Evolutionary conservation across 495 filamentous ascomycete genomes (phyloP).

Genomic region (Annulohypoxylon nitens): DNA sequence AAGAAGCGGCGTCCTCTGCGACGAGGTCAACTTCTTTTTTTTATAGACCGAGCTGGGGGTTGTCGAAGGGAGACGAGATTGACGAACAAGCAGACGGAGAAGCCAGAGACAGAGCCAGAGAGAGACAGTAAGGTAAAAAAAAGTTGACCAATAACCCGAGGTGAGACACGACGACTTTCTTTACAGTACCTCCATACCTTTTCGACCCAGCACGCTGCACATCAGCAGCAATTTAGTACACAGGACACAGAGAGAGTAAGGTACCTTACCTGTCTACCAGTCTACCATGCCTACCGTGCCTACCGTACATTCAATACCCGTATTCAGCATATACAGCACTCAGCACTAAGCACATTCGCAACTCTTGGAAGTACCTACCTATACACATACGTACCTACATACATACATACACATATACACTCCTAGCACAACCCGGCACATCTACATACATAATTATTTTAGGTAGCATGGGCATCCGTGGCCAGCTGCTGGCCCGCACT

Average conservation of each 20-base stretch:
- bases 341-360: neutral
- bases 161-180: slow-evolving; percentile 49
- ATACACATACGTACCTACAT: too few relatives aligned
- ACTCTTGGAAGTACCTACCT: too few relatives aligned
- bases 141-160: slow-evolving; percentile 45
- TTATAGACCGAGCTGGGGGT: slow-evolving; percentile 40
- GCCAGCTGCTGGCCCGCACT: slow-evolving; percentile 54
- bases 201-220: neutral
- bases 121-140: slow-evolving; percentile 15
- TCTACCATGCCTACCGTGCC: neutral
- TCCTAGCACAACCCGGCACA: slow-evolving; percentile 34
- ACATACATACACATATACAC: slow-evolving; percentile 10
- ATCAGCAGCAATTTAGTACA: too few relatives aligned
- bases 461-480: slow-evolving; percentile 52
- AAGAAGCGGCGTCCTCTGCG: slow-evolving; percentile 39
- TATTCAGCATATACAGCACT: neutral
- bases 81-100: neutral
- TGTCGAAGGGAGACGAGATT: slow-evolving; percentile 30
- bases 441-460: slow-evolving; percentile 47
- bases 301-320: neutral
- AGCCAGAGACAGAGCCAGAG: slow-evolving; percentile 14
- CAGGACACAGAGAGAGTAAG: too few relatives aligned
- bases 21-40: slow-evolving; percentile 35
- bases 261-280: neutral
- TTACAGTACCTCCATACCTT: slow-evolving; percentile 18